Evolutionary conservation across 148 eudicot species (phyloP).

Genomic region (Dianthus caryophyllus): DNA sequence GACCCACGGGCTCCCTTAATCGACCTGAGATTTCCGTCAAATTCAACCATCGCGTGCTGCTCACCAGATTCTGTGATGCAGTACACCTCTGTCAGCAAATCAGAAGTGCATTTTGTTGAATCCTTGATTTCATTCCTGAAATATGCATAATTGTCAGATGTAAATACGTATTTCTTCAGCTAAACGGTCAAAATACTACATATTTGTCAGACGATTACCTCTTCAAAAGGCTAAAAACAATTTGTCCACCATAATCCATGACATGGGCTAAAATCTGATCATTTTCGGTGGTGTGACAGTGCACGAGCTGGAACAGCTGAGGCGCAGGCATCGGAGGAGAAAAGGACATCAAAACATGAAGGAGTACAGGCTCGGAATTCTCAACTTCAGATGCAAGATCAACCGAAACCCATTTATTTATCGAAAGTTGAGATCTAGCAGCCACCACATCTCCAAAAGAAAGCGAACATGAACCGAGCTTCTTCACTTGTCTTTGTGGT

Average conservation of each 20-base stretch:
- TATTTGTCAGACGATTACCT: constrained; percentile 2
- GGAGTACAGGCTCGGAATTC: constrained; percentile 42
- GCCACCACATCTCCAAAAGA: constrained; percentile 49
- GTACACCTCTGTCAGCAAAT: constrained; percentile 9
- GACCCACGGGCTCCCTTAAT: not conserved
- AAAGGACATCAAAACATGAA: constrained; percentile 69
- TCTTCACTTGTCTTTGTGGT: constrained; percentile 31
- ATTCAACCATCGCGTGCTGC: not conserved
- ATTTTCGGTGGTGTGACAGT: constrained; percentile 25
- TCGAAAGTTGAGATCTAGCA: constrained; percentile 47
- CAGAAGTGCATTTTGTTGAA: constrained; percentile 3
- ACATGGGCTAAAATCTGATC: not conserved
- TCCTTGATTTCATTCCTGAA: constrained; percentile 9
- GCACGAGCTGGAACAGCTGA: constrained; percentile 46
- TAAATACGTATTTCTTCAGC: no score
- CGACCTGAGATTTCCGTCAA: not conserved
- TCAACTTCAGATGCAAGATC: constrained; percentile 33
- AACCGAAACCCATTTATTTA: constrained; percentile 72
- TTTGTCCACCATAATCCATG: not conserved
- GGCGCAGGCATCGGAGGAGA: constrained; percentile 59
- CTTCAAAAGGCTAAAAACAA: not conserved
- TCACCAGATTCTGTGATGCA: not conserved
- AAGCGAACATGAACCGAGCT: constrained; percentile 55
- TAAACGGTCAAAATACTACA: no score
- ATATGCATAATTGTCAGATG: not conserved